Base-by-base conservation (phyloP, 106 monocot species). In the Phalaenopsis equestris region DNA sequence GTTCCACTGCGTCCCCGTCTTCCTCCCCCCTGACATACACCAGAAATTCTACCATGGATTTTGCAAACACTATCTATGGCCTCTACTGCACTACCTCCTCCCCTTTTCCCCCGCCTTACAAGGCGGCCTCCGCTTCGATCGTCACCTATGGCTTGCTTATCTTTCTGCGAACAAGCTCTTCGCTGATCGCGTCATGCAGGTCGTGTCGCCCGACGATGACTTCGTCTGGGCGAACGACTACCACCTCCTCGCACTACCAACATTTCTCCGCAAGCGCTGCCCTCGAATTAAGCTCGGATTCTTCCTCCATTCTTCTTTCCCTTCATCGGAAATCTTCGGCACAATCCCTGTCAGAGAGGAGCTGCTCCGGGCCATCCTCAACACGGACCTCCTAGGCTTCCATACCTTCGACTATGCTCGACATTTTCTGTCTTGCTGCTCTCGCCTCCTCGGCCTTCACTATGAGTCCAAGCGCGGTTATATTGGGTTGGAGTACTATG, bases 221-320 rank as follows among this genome's bases (percentile, higher is more conserved):
- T 76, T 79, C 46, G 91, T 91, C 5, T 89, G 88, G 89, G 77
- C 82, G 17, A 89, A 91, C 75, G 89, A 89, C 45, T 91, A 91
- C 79, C 91, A 91, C 72, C 83, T 91, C 43, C 68, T 88, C 18
- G 78, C 77, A n/a, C 79, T 91, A 19, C 91, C 91, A 16, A 85
- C 88, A 45, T 87, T 89, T 75, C 85, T 89, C 77, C 81, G 89
- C 41, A 57, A 81, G 46, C 67, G 87, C 0, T 89, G 75, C n/a
- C 86, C 81, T 8, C 70, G 87, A 11, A 52, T 80, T 14, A 78
- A 83, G 80, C 84, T 91, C 1, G 91, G 91, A 11, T 87, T 91
- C 77, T 91, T 91, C 74, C 87, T 89, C 68, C 89, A 91, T 38
- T 91, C 89, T 17, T 86, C 89, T 8, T 90, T 90, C 76, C 90